Percentiles rank a stretch among this genome's conserved stretches.
These are phyloP conservation scores for Candida taoyuanica DNA, from an alignment of 805 yeast genomes.

Conservation along the genomic window DNA sequence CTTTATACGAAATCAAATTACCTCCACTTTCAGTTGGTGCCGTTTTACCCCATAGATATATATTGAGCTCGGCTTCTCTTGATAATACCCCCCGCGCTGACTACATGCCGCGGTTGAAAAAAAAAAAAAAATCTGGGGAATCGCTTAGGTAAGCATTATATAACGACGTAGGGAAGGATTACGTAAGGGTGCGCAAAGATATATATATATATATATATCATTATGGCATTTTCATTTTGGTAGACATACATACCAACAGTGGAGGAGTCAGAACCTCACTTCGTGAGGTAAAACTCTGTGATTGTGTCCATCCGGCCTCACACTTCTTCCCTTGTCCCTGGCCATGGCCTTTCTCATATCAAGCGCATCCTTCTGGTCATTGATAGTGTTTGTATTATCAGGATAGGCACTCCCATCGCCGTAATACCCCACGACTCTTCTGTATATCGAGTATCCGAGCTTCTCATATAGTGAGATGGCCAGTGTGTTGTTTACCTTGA, in stretches of 20 bases:
- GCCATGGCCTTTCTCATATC: slow-evolving; percentile 72
- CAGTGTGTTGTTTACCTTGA: slow-evolving; percentile 74
- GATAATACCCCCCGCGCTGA: too few species aligned
- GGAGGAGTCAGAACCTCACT: slow-evolving; percentile 42
- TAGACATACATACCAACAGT: too few species aligned
- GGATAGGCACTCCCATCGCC: slow-evolving; percentile 46
- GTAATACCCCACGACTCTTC: slow-evolving; percentile 89
- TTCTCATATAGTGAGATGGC: slow-evolving; percentile 84
- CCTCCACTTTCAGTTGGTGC: too few species aligned
- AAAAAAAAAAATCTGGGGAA: too few species aligned
- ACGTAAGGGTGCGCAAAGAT: not conserved
- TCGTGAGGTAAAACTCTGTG: slow-evolving; percentile 63
- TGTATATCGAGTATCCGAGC: slow-evolving; percentile 75
- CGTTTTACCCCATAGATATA: too few species aligned
- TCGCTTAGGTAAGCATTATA: not conserved
- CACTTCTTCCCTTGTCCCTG: slow-evolving; percentile 50
- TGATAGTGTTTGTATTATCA: slow-evolving; percentile 34
- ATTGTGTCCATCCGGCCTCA: slow-evolving; percentile 56
- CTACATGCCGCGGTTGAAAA: too few species aligned
- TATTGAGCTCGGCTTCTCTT: too few species aligned
- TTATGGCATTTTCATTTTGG: too few species aligned
- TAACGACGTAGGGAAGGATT: too few species aligned
- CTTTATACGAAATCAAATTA: too few species aligned
- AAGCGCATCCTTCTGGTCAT: slow-evolving; percentile 80
- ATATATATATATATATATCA: too few species aligned